Conservation (phyloP, 257 asterid species). For the Solanum gracilifrons region DNA sequence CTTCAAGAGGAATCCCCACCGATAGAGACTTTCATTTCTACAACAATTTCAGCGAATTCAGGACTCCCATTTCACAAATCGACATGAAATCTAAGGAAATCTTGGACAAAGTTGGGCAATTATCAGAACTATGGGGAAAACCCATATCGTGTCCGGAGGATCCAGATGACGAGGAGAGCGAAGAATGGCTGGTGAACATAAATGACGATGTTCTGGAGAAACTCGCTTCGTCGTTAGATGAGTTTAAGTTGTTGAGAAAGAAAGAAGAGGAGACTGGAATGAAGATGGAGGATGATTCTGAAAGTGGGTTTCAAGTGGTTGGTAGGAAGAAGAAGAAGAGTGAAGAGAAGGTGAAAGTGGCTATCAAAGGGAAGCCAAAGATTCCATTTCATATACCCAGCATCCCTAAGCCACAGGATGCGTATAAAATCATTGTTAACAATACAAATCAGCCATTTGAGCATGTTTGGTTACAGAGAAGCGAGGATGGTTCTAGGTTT, state of each 20-base stretch:
- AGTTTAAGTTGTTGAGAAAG: constrained; percentile 39
- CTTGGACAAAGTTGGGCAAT: constrained; percentile 39
- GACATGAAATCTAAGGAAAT: constrained; percentile 38
- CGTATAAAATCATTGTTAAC: constrained; percentile 70
- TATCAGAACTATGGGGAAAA: constrained; percentile 45
- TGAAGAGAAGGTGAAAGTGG: constrained; percentile 47
- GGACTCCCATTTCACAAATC: constrained; percentile 37
- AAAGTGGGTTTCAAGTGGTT: constrained; percentile 55
- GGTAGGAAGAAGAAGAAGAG: constrained; percentile 45
- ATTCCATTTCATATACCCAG: constrained; percentile 72
- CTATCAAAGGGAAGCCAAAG: constrained; percentile 59
- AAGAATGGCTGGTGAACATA: constrained; percentile 64
- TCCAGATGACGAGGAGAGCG: constrained; percentile 30
- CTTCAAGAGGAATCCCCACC: constrained; percentile 66
- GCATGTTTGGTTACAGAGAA: constrained; percentile 83
- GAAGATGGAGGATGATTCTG: constrained; percentile 27
- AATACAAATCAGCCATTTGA: constrained; percentile 72
- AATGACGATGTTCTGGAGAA: constrained; percentile 68
- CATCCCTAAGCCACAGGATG: constrained; percentile 71
- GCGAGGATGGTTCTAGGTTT: constrained; percentile 60
- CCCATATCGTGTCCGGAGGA: constrained; percentile 45
- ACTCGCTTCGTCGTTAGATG: constrained; percentile 64
- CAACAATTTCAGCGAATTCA: constrained; percentile 71
- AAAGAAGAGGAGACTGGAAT: constrained; percentile 55
- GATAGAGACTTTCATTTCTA: constrained; percentile 79